Base-by-base conservation (phyloP, 441 rosid genomes). In the Syzygium syzygioides region DNA sequence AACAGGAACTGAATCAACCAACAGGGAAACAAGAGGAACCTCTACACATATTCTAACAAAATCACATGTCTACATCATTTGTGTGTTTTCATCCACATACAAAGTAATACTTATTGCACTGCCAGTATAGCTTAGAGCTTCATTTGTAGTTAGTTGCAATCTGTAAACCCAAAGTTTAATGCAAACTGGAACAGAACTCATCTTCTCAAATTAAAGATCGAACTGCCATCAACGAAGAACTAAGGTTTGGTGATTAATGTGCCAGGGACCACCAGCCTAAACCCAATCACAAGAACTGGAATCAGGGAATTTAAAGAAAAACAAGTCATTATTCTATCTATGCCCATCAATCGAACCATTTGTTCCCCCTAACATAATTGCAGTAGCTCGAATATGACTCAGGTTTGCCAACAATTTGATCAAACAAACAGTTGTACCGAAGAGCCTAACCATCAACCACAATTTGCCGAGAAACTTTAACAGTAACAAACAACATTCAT, bases 21-120 rank as follows among this genome's bases (percentile, higher is more conserved):
- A 71, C 50, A 34, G 80, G 80, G 80, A 71, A 71, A 19, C 80
- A 20, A 71, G 9, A 71, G 45, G 25, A 71, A 23, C 68, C 50
- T 71, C 50, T 50, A 20, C 8, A 3, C 0, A 2, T 71, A 0
- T 71, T 3, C 80, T 3, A 23, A 23, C 50, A 71, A 71, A 71
- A 37, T 20, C 0, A 50, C 0, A 20, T 20, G 80, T 37, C 28
- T 0, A 28, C 28, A 71, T 71, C 28, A 71, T 11, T 32, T 1
- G 45, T 13, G 50, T 1, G 50, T 50, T 37, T 71, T 0, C 13
- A 3, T 0, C 80, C 80, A 10, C 13, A 20, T 1, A 71, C 50
- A 71, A 71, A 71, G 1, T 0, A 0, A 71, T 1, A 71, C 80
- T 2, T 37, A 37, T 5, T 71, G 50, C 3, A 5, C 50, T 20